Percentiles rank a stretch among this genome's conserved stretches.
These are phyloP conservation scores for Penicillium thymicola DNA, from an alignment of 2,329 filamentous ascomycete species.

Conservation along the genomic window DNA sequence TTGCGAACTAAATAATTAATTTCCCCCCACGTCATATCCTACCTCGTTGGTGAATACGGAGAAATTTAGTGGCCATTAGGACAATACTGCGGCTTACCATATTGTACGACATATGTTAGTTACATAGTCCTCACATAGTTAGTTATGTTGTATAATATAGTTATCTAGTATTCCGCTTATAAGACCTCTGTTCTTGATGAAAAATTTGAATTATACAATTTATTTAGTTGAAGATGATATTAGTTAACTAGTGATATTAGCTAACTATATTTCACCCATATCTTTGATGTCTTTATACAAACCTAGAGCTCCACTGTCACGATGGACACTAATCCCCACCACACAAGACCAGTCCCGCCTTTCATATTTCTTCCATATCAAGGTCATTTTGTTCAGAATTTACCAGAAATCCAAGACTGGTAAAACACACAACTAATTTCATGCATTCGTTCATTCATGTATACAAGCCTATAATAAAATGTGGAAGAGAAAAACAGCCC, in stretches of 20 bases:
- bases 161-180: neutral
- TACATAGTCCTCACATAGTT: neutral
- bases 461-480: conserved; percentile 7
- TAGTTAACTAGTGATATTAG: too few species aligned
- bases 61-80: accelerated
- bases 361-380: neutral
- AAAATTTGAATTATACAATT: neutral
- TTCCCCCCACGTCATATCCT: conserved; percentile 1
- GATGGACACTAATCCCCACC: neutral
- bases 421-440: neutral
- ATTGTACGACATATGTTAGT: too few species aligned
- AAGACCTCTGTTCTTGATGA: neutral
- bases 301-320: neutral
- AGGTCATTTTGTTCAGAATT: neutral
- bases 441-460: conserved; percentile 19
- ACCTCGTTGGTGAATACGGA: neutral
- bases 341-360: neutral
- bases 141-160: too few species aligned
- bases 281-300: too few species aligned
- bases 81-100: neutral
- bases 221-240: neutral
- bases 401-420: neutral
- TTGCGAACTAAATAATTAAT: neutral
- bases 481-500: conserved; percentile 10
- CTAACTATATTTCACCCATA: too few species aligned